A percentile compares a stretch with the other conserved stretches of the same genome.
phyloP scores from a whole-genome alignment of 2,329 filamentous ascomycete genomes.

The Pseudogymnoascus sp. region DNA sequence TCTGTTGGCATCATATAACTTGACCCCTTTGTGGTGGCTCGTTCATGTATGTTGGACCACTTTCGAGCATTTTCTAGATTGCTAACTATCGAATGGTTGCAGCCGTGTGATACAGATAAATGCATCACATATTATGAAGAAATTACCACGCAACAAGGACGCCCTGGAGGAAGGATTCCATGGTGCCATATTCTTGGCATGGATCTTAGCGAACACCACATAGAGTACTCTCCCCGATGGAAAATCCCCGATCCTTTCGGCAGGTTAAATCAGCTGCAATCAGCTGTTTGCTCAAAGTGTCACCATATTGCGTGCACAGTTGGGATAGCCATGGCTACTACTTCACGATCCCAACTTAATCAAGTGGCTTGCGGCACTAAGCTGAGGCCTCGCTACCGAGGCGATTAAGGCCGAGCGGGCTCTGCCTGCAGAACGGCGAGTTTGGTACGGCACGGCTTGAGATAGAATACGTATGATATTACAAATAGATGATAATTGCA shows the following conservation, averaged over 20 bases:
- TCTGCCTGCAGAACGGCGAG: not conserved
- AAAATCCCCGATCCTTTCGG: not conserved
- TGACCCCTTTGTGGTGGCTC: not conserved
- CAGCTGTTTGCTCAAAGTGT: not conserved
- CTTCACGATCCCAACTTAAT: not conserved
- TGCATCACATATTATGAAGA: not conserved
- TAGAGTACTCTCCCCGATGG: not conserved
- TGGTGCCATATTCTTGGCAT: not conserved
- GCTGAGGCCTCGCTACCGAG: not conserved
- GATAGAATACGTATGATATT: not conserved
- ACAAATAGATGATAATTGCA: not conserved
- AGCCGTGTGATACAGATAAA: conserved; percentile 1
- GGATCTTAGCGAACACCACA: not conserved
- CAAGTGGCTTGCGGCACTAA: not conserved
- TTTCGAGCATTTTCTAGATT: not conserved
- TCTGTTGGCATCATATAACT: not conserved
- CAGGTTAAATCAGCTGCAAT: not conserved
- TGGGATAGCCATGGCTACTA: not conserved
- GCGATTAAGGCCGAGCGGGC: not conserved
- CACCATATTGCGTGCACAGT: conserved; percentile 2
- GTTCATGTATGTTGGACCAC: not conserved
- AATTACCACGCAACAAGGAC: not conserved
- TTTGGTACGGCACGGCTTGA: not conserved
- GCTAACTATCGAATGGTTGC: not conserved
- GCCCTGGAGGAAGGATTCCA: conserved; percentile 1